Percentiles rank a stretch among this genome's conserved stretches.
These are phyloP conservation scores for Calycina herbarum DNA, from an alignment of 2,329 filamentous ascomycete species.

Conservation along the genomic window DNA sequence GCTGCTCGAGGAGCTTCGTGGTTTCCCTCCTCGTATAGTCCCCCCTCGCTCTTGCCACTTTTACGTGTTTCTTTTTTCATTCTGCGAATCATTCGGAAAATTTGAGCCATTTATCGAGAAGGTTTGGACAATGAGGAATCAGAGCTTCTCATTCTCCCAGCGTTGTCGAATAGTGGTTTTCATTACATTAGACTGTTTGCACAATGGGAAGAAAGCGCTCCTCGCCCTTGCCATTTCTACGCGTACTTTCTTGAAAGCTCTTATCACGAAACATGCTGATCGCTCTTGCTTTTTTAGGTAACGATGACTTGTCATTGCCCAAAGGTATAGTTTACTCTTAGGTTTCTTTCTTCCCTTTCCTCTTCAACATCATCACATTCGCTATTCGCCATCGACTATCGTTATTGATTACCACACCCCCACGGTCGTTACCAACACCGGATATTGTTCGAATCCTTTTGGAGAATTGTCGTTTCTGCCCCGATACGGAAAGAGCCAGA, in stretches of 20 bases:
- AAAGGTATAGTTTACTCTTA: slow-evolving; percentile 50
- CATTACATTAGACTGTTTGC: too few relatives aligned
- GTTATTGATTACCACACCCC: neutral
- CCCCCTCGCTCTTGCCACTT: neutral
- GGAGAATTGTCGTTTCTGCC: too few relatives aligned
- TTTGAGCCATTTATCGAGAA: neutral
- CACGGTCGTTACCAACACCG: neutral
- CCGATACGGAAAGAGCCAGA: too few relatives aligned
- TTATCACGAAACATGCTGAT: neutral
- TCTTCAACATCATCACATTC: neutral
- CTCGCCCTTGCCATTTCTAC: neutral
- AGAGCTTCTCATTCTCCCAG: too few relatives aligned
- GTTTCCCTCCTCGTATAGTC: neutral
- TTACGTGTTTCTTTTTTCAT: slow-evolving; percentile 3
- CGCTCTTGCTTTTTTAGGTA: slow-evolving; percentile 44
- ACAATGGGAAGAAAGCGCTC: too few relatives aligned
- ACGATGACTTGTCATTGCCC: slow-evolving; percentile 63
- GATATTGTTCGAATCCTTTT: neutral
- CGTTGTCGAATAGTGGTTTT: too few relatives aligned
- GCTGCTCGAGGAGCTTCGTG: neutral
- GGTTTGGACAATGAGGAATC: too few relatives aligned
- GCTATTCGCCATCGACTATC: neutral
- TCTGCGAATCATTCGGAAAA: slow-evolving; percentile 38
- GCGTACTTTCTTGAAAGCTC: slow-evolving; percentile 2
- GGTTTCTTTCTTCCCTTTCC: slow-evolving; percentile 2